phyloP scores from a whole-genome alignment of 805 yeast species.

The Sugiyamaella lignohabitans region DNA sequence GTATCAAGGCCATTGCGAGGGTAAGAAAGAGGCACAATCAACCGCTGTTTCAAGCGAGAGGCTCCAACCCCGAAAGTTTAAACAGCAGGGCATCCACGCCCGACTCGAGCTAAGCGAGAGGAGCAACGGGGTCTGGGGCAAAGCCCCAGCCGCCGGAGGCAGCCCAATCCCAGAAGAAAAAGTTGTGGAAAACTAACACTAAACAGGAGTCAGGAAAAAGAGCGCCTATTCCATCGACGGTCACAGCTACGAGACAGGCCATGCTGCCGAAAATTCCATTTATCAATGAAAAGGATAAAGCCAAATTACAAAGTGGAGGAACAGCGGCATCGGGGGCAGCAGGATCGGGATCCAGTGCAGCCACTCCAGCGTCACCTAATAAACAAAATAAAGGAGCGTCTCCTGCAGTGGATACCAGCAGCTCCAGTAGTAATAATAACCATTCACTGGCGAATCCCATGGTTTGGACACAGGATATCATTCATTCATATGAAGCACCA shows the following conservation, averaged over 20 bases:
- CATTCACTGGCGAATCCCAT: conserved; percentile 24
- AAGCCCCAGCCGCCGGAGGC: conserved; percentile 1
- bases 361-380: background rate
- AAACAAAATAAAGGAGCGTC: background rate
- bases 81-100: background rate
- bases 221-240: conserved; percentile 37
- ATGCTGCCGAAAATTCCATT: conserved; percentile 81
- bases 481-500: conserved; percentile 77
- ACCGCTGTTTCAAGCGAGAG: no score
- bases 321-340: background rate
- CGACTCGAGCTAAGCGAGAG: no score
- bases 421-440: background rate
- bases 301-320: conserved; percentile 1
- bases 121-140: background rate
- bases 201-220: conserved; percentile 63
- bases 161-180: no score
- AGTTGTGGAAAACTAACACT: conserved; percentile 20
- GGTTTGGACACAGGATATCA: conserved; percentile 89
- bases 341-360: background rate
- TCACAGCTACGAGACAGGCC: conserved; percentile 39
- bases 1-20: conserved; percentile 71
- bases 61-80: background rate
- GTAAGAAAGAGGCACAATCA: conserved; percentile 13
- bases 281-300: conserved; percentile 34
- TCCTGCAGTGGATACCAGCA: conserved; percentile 1